Conservation (phyloP, 2,329 filamentous ascomycete species). For the Mariannaea sp. region DNA sequence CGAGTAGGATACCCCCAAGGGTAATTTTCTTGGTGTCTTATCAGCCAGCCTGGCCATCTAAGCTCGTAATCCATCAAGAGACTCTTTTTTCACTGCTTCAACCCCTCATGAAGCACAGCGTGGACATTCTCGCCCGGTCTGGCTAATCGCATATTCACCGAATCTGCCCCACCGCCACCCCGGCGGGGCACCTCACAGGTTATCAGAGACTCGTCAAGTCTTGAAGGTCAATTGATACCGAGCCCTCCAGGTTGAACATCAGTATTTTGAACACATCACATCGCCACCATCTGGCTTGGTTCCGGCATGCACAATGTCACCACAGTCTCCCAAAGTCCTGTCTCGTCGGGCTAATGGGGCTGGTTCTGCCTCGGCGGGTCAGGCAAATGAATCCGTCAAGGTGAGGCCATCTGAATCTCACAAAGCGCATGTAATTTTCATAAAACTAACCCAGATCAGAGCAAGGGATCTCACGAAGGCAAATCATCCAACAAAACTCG, state of each 20-base stretch:
- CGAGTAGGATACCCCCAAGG: too few relatives aligned
- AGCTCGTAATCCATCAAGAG: background rate
- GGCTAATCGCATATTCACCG: slow-evolving; percentile 38
- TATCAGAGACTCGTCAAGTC: slow-evolving; percentile 35
- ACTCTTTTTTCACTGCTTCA: slow-evolving; percentile 1
- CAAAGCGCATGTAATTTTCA: slow-evolving; percentile 19
- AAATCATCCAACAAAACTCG: slow-evolving; percentile 30
- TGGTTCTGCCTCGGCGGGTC: slow-evolving; percentile 31
- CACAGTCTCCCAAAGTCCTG: slow-evolving; percentile 43
- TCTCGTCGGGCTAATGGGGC: slow-evolving; percentile 44
- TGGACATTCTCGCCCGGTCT: slow-evolving; percentile 26
- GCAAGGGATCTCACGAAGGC: slow-evolving; percentile 33
- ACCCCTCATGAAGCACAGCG: background rate
- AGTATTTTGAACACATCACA: slow-evolving; percentile 25
- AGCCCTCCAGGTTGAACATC: slow-evolving; percentile 20
- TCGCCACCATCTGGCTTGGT: slow-evolving; percentile 23
- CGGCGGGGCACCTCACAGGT: slow-evolving; percentile 36
- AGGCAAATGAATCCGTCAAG: slow-evolving; percentile 37
- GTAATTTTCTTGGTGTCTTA: background rate
- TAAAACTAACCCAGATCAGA: slow-evolving; percentile 34
- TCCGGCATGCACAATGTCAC: slow-evolving; percentile 46
- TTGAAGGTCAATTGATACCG: too few relatives aligned
- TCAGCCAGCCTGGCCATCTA: background rate
- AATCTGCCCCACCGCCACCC: slow-evolving; percentile 32
- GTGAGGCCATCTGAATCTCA: slow-evolving; percentile 31